Percentiles rank a stretch among this genome's conserved stretches.
Conservation (phyloP, 257 asterid genomes). For the Gardenia jasminoides region DNA sequence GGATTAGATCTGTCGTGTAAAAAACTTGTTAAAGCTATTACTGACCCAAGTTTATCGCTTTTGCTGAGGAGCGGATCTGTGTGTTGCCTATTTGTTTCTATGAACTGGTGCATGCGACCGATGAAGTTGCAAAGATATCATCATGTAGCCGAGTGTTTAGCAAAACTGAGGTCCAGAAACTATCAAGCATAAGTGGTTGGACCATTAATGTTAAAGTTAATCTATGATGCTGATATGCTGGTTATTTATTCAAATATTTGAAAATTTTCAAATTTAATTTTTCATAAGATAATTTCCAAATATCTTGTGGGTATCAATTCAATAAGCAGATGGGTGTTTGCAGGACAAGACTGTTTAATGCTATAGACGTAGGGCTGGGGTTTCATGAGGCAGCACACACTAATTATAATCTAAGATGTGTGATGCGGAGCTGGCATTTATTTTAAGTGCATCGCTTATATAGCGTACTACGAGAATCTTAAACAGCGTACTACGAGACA, state of each 20-base stretch:
- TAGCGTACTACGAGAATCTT: not conserved
- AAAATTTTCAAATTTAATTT: too few species aligned
- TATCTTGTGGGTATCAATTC: not conserved
- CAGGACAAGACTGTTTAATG: not conserved
- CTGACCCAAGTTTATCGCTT: not conserved
- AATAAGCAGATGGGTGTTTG: not conserved
- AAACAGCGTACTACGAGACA: not conserved
- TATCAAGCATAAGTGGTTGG: not conserved
- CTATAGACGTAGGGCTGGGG: not conserved
- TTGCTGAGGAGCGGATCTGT: not conserved
- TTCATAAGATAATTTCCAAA: not conserved
- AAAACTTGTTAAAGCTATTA: not conserved
- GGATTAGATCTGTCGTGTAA: not conserved
- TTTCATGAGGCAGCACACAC: too few species aligned
- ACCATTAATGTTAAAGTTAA: not conserved
- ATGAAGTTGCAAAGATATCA: not conserved
- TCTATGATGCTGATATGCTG: conserved; percentile 4
- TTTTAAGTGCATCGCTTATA: too few species aligned
- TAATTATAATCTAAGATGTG: not conserved
- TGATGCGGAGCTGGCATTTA: not conserved
- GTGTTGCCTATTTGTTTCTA: not conserved
- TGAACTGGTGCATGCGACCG: not conserved
- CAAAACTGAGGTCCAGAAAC: not conserved
- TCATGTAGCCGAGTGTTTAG: not conserved
- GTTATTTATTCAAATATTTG: too few species aligned